phyloP scores from a whole-genome alignment of 495 filamentous ascomycete species.

The Penicillium nucicola region DNA sequence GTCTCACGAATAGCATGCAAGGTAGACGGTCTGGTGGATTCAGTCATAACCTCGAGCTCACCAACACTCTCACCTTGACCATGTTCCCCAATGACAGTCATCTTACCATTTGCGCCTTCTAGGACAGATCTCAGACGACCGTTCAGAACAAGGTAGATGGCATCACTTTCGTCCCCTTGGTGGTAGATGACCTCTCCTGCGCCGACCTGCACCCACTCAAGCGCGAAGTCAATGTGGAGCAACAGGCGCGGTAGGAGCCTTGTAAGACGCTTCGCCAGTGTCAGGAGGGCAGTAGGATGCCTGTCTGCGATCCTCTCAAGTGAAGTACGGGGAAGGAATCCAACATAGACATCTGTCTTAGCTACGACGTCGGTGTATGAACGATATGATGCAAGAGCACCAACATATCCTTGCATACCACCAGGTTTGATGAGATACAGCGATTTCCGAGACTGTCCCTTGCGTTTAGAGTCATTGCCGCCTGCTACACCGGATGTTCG shows the following conservation, averaged over 20 bases:
- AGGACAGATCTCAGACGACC: slow-evolving; percentile 79
- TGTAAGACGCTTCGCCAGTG: slow-evolving; percentile 92
- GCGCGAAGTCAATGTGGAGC: slow-evolving; percentile 93
- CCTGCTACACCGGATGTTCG: slow-evolving; percentile 28
- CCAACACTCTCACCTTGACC: slow-evolving; percentile 97
- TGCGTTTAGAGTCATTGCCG: slow-evolving; percentile 42
- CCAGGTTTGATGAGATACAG: slow-evolving; percentile 94
- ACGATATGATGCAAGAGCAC: slow-evolving; percentile 87
- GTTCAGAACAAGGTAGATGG: slow-evolving; percentile 96
- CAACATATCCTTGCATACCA: slow-evolving; percentile 90
- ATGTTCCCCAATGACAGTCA: slow-evolving; percentile 87
- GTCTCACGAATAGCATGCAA: slow-evolving; percentile 96
- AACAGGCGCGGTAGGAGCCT: slow-evolving; percentile 87
- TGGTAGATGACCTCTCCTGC: slow-evolving; percentile 93
- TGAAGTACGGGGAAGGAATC: slow-evolving; percentile 82
- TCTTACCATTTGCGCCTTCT: slow-evolving; percentile 73
- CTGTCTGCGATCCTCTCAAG: slow-evolving; percentile 89
- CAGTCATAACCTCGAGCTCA: slow-evolving; percentile 95
- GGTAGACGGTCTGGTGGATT: slow-evolving; percentile 82
- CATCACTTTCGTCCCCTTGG: slow-evolving; percentile 93
- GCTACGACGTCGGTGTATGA: slow-evolving; percentile 96
- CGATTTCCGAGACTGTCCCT: slow-evolving; percentile 58
- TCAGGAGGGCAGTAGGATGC: slow-evolving; percentile 87
- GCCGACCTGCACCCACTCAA: slow-evolving; percentile 96
- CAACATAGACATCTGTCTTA: slow-evolving; percentile 98